Conservation (phyloP, 2,329 filamentous ascomycete species). For the Fusarium camptoceras region DNA sequence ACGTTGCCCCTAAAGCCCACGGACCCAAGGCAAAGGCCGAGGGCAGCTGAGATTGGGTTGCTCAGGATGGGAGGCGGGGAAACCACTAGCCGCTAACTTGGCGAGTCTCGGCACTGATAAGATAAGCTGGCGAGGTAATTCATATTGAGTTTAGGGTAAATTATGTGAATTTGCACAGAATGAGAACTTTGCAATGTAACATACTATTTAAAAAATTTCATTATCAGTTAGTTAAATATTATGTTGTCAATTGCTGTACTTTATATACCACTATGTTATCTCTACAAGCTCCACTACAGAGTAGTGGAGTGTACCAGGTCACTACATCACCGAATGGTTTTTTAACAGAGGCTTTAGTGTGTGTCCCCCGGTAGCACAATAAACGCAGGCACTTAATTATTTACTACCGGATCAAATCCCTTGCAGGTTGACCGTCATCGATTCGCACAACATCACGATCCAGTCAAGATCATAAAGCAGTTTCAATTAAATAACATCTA, state of each 20-base stretch:
- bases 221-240: neutral
- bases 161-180: neutral
- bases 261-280: too few species aligned
- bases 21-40: neutral
- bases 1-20: neutral
- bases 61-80: neutral
- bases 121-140: neutral
- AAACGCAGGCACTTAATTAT: too few species aligned
- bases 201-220: fast-evolving
- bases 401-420: too few species aligned
- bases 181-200: neutral
- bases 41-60: neutral
- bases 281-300: too few species aligned
- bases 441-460: too few species aligned
- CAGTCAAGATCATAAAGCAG: too few species aligned
- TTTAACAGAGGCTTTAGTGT: too few species aligned
- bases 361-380: too few species aligned
- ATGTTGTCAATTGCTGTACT: too few species aligned
- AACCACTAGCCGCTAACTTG: neutral
- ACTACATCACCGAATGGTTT: too few species aligned
- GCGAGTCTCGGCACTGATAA: neutral
- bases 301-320: too few species aligned
- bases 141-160: neutral
- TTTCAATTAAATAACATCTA: too few species aligned
- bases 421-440: neutral